Conservation (phyloP, 2,329 filamentous ascomycete genomes). For the Scedosporium apiospermum region DNA sequence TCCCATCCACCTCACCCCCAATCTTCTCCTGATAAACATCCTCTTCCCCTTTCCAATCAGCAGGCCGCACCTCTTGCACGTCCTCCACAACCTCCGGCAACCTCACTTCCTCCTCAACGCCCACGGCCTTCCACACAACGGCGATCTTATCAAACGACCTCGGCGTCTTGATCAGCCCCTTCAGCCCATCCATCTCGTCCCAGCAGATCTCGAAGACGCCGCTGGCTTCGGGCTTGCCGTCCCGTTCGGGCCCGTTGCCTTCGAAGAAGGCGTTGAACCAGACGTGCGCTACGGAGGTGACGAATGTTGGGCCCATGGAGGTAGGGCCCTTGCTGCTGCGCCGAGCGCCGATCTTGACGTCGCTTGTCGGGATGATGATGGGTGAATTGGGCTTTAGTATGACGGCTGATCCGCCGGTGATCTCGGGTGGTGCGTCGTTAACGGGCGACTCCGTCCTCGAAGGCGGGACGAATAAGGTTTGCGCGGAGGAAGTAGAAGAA, state of each 20-base stretch:
- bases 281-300: conserved; percentile 85
- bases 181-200: conserved; percentile 83
- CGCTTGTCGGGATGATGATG: conserved; percentile 66
- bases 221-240: conserved; percentile 55
- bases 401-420: conserved; percentile 51
- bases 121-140: conserved; percentile 65
- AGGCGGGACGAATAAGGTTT: not conserved
- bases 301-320: conserved; percentile 75
- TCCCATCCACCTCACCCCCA: conserved; percentile 25
- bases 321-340: conserved; percentile 71
- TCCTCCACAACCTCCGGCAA: conserved; percentile 59
- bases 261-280: conserved; percentile 98
- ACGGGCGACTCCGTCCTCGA: not conserved
- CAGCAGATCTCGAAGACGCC: conserved; percentile 53
- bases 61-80: conserved; percentile 58
- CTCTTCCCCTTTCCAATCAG: conserved; percentile 64
- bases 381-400: conserved; percentile 65
- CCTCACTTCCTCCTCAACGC: conserved; percentile 30
- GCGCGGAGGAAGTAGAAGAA: not conserved
- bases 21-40: conserved; percentile 26
- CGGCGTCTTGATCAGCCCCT: conserved; percentile 72
- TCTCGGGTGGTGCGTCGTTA: not conserved
- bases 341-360: conserved; percentile 86
- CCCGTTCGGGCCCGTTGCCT: conserved; percentile 61
- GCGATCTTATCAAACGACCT: conserved; percentile 72